Evolutionary conservation across 1,284 basidiomycete species (phyloP).

Genomic region (Ustilago nuda): DNA sequence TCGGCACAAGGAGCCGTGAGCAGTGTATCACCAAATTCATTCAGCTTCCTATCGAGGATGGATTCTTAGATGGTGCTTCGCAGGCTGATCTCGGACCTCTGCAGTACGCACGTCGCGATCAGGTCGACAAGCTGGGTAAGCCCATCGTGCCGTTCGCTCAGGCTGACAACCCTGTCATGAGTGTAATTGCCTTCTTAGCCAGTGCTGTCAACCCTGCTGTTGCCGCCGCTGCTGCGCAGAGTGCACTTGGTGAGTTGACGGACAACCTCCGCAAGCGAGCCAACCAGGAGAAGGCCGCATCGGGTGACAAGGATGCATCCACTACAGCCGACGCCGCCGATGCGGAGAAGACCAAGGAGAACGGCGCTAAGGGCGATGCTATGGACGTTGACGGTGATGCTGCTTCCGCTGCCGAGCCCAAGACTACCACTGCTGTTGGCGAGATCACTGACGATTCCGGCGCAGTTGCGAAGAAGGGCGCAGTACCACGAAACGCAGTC

Average conservation of each 20-base stretch:
- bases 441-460: constrained; percentile 3
- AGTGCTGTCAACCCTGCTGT: constrained; percentile 90
- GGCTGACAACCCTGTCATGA: constrained; percentile 97
- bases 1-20: constrained; percentile 88
- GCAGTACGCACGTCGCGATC: constrained; percentile 73
- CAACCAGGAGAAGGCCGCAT: constrained; percentile 28
- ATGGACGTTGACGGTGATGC: constrained; percentile 58
- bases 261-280: constrained; percentile 59
- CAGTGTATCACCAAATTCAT: constrained; percentile 97
- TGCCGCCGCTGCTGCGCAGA: constrained; percentile 92
- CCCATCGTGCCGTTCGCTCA: constrained; percentile 81
- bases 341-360: constrained; percentile 26
- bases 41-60: constrained; percentile 95
- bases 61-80: constrained; percentile 75
- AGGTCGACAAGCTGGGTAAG: constrained; percentile 49
- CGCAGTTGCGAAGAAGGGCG: constrained; percentile 32
- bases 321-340: constrained; percentile 10
- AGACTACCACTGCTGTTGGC: constrained; percentile 20
- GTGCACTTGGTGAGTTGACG: constrained; percentile 77
- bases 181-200: constrained; percentile 95
- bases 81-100: constrained; percentile 78
- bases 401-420: constrained; percentile 19
- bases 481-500: constrained; percentile 59
- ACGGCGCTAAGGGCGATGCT: constrained; percentile 70
- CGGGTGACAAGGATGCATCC: constrained; percentile 12